phyloP scores from a whole-genome alignment of 2,329 filamentous ascomycete species.

The Aspergillus cejpii region DNA sequence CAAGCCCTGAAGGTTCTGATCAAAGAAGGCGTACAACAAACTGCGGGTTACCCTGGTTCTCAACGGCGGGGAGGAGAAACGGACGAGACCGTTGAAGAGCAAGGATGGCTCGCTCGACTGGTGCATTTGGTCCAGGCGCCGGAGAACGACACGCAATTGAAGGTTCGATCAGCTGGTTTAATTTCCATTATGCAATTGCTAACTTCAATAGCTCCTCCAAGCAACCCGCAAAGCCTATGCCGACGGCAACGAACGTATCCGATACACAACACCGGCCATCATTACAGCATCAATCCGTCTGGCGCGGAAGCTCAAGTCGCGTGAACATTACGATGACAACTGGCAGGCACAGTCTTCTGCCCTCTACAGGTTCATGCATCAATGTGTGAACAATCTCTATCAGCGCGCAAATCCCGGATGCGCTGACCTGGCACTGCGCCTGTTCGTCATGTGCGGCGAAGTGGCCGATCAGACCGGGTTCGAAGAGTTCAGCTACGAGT shows the following conservation, averaged over 20 bases:
- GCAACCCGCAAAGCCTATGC: conserved; percentile 76
- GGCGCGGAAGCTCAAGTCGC: conserved; percentile 76
- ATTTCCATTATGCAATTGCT: conserved; percentile 12
- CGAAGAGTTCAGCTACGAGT: conserved; percentile 95
- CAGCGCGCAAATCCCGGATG: conserved; percentile 73
- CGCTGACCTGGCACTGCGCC: conserved; percentile 77
- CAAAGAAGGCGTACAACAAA: conserved; percentile 79
- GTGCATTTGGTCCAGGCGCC: conserved; percentile 77
- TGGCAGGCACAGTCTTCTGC: conserved; percentile 68
- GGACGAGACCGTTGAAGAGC: conserved; percentile 95
- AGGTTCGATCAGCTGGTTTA: conserved; percentile 39
- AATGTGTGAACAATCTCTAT: conserved; percentile 77
- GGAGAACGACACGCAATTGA: conserved; percentile 90
- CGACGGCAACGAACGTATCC: conserved; percentile 90
- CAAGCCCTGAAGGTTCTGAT: conserved; percentile 86
- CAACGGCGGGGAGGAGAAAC: conserved; percentile 78
- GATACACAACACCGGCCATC: conserved; percentile 88
- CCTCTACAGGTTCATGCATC: conserved; percentile 93
- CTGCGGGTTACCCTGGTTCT: conserved; percentile 76
- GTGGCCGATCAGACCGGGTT: conserved; percentile 85
- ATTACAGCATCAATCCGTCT: conserved; percentile 87
- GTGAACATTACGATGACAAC: conserved; percentile 78
- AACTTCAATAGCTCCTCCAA: conserved; percentile 61
- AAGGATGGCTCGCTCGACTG: conserved; percentile 91
- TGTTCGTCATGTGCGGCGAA: conserved; percentile 89